These are phyloP conservation scores for Bocquillonia castaneifolia DNA, from an alignment of 441 rosid species.

Conservation along the genomic window DNA sequence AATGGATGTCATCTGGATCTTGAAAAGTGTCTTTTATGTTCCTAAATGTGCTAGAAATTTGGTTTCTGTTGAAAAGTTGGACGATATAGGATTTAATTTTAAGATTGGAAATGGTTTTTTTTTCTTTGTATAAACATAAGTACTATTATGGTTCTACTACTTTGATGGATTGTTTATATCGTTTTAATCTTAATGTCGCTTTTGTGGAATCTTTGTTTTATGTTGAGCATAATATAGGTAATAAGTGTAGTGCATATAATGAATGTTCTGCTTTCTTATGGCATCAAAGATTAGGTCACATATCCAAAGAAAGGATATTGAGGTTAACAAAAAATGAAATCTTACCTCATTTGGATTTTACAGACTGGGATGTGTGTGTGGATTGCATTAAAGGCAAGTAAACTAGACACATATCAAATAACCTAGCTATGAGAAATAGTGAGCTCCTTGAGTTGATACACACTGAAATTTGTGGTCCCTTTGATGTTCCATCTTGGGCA, in stretches of 20 bases:
- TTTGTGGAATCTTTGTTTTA: no score
- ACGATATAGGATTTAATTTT: no score
- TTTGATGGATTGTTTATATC: not conserved
- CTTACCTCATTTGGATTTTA: not conserved
- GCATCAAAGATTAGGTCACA: not conserved
- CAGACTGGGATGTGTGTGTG: not conserved
- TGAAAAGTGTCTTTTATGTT: no score
- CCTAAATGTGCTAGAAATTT: slow-evolving; percentile 9
- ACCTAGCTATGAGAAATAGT: not conserved
- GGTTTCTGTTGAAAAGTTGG: not conserved
- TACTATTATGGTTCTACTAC: not conserved
- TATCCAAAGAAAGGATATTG: no score
- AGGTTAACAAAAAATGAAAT: not conserved
- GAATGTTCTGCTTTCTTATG: not conserved
- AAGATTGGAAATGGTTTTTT: no score
- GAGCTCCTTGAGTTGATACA: not conserved
- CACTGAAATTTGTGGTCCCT: not conserved
- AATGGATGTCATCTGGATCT: no score
- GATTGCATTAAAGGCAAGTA: no score
- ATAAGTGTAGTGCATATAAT: no score
- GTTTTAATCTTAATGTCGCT: no score
- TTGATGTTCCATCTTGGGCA: no score
- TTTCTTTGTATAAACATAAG: no score
- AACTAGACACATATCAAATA: not conserved
- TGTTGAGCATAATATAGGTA: no score